These are phyloP conservation scores for Aspergillus sp. DNA, from an alignment of 2,329 filamentous ascomycete species.

Conservation along the genomic window DNA sequence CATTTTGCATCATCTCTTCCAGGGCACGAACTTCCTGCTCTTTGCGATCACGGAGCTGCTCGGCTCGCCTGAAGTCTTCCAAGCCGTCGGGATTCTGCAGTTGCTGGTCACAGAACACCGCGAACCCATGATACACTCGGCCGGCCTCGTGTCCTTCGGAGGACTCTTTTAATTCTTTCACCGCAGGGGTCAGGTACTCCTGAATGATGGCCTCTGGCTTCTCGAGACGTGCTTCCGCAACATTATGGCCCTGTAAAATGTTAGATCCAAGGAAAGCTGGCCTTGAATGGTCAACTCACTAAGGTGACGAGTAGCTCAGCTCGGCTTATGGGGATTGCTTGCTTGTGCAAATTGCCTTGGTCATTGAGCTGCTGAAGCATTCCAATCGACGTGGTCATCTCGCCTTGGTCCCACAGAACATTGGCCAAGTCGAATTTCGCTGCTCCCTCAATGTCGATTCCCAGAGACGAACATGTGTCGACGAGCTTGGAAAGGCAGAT, in stretches of 20 bases:
- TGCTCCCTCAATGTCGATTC: conserved; percentile 65
- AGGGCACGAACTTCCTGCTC: conserved; percentile 69
- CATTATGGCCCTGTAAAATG: conserved; percentile 57
- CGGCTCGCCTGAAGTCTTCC: conserved; percentile 73
- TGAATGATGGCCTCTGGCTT: conserved; percentile 85
- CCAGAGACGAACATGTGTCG: conserved; percentile 57
- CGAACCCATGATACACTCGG: conserved; percentile 88
- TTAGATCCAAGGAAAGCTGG: conserved; percentile 4
- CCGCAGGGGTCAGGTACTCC: conserved; percentile 73
- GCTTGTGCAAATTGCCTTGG: conserved; percentile 53
- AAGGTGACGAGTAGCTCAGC: conserved; percentile 79
- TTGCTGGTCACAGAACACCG: conserved; percentile 89
- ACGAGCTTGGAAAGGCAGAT: conserved; percentile 74
- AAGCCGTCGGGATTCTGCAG: conserved; percentile 75
- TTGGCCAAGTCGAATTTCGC: conserved; percentile 76
- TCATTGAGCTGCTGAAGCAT: conserved; percentile 70
- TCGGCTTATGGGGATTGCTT: conserved; percentile 62
- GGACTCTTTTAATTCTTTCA: conserved; percentile 66
- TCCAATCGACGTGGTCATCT: conserved; percentile 77
- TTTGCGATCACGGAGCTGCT: conserved; percentile 71
- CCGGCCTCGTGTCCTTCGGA: conserved; percentile 65
- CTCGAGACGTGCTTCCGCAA: conserved; percentile 81
- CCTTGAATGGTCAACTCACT: conserved; percentile 29
- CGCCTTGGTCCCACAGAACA: conserved; percentile 88
- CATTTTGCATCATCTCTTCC: conserved; percentile 47